Evolutionary conservation across 495 filamentous ascomycete species (phyloP).

Genomic region (Copromyces sp.): DNA sequence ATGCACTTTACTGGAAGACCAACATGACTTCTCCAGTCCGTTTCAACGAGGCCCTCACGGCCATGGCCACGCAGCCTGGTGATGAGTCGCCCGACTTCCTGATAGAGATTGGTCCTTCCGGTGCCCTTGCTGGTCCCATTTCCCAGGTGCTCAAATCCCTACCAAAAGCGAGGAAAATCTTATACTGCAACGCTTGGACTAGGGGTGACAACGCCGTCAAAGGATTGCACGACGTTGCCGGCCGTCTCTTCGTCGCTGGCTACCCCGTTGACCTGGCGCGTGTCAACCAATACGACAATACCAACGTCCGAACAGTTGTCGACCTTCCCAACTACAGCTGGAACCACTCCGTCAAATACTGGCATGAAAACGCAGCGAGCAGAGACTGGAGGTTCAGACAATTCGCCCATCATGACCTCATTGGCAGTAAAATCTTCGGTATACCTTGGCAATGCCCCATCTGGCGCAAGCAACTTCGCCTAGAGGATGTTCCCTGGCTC

Average conservation of each 20-base stretch:
- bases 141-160: conserved; percentile 24
- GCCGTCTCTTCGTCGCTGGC: conserved; percentile 19
- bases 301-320: not conserved
- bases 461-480: conserved; percentile 33
- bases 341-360: conserved; percentile 17
- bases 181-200: conserved; percentile 19
- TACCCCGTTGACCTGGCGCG: not conserved
- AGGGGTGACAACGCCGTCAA: conserved; percentile 17
- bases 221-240: conserved; percentile 20
- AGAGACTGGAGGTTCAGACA: conserved; percentile 8
- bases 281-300: conserved; percentile 2
- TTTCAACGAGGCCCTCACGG: conserved; percentile 26
- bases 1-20: conserved; percentile 15
- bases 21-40: conserved; percentile 27
- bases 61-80: not conserved
- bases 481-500: conserved; percentile 26
- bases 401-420: conserved; percentile 8
- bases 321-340: conserved; percentile 29
- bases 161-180: not conserved
- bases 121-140: conserved; percentile 36
- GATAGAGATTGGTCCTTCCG: conserved; percentile 44
- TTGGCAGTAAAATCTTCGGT: conserved; percentile 6
- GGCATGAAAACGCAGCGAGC: conserved; percentile 9
- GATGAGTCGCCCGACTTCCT: conserved; percentile 15
- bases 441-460: conserved; percentile 14